Evolutionary conservation across 1,284 basidiomycete genomes (phyloP).

Genomic region (Boletus calvinii): DNA sequence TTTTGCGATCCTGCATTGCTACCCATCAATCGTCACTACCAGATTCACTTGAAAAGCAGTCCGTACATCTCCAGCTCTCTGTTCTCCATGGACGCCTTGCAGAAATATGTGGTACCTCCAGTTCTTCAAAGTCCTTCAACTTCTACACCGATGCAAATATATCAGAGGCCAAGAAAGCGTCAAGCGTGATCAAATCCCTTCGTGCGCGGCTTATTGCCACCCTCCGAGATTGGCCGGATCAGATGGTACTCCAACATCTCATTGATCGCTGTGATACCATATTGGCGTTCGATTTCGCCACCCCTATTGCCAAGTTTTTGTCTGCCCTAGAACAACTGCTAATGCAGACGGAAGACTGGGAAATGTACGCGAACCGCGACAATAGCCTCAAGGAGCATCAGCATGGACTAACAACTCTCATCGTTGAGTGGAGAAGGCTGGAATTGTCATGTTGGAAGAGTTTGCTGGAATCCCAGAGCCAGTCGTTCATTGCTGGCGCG

Average conservation of each 20-base stretch:
- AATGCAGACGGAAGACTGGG: conserved; percentile 94
- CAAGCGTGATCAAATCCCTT: conserved; percentile 53
- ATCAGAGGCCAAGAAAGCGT: conserved; percentile 63
- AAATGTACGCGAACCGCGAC: conserved; percentile 86
- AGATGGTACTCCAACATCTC: conserved; percentile 92
- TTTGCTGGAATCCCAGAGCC: conserved; percentile 74
- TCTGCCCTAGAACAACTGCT: conserved; percentile 86
- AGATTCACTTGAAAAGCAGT: conserved; percentile 26
- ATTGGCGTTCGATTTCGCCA: conserved; percentile 62
- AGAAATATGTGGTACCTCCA: conserved; percentile 12
- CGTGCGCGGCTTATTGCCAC: conserved; percentile 55
- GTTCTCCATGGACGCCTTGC: conserved; percentile 27
- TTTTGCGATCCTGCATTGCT: conserved; percentile 24
- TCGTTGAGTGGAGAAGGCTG: conserved; percentile 89
- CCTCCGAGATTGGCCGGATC: conserved; percentile 90
- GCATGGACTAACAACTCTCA: conserved; percentile 66
- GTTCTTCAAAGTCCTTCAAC: conserved; percentile 46
- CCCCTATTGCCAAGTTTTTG: conserved; percentile 83
- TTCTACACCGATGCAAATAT: conserved; percentile 83
- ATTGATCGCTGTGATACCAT: conserved; percentile 73
- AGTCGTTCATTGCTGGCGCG: conserved; percentile 59
- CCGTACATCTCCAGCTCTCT: conserved; percentile 32
- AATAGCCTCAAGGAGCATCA: conserved; percentile 78
- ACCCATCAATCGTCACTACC: conserved; percentile 15
- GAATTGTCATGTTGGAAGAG: conserved; percentile 89